Evolutionary conservation across 2,329 filamentous ascomycete species (phyloP), one percentile per base, ranked within the genome.

Genomic region (Penicillium polonicum): DNA sequence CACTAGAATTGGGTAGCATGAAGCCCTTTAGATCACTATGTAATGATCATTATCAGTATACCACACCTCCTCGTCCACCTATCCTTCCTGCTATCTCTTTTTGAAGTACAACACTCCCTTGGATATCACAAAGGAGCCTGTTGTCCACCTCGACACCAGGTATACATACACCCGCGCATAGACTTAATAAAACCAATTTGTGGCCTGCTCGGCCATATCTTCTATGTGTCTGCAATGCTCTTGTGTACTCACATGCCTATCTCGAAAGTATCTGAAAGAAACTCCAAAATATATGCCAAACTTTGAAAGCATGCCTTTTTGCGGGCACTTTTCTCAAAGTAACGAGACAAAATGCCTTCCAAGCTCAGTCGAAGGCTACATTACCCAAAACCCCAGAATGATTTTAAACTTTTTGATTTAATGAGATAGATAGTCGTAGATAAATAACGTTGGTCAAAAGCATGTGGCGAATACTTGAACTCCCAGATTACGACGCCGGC

Each of bases 401-500:
- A 13, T 44, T 49, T 56, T 3, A 23, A 46, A 21, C 8, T 13
- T 46, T 45, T 52, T 38, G 15, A 36, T 48, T 48, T 31, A 19
- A 19, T 23, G 21, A 45, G 15, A 41, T 49, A 55, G 27, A 49
- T 55, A 21, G 36, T 52, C 19, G 35, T 57, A 52, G 23, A 43
- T 55, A 50, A 51, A 52, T 52, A 38, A 55, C 25, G 39, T 49
- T 55, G n/a, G 36, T 23, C 12, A 42, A 45, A 57, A 44, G n/a
- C n/a, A 43, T 44, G 21, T 13, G 21, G 35, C 13, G n/a, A 45
- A 57, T 43, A 52, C 33, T 23, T 31, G 19, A 45, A 55, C 38
- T 45, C 43, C 43, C 31, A 35, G 41, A 57, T 53, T 57, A 57
- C 55, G 48, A 57, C 48, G 50, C 55, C 53, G 38, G 21, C 52